A percentile compares a stretch with the other conserved stretches of the same genome.
Evolutionary conservation across 768 basidiomycete genomes (phyloP).

Genomic region (Hygrocybe coccinea): DNA sequence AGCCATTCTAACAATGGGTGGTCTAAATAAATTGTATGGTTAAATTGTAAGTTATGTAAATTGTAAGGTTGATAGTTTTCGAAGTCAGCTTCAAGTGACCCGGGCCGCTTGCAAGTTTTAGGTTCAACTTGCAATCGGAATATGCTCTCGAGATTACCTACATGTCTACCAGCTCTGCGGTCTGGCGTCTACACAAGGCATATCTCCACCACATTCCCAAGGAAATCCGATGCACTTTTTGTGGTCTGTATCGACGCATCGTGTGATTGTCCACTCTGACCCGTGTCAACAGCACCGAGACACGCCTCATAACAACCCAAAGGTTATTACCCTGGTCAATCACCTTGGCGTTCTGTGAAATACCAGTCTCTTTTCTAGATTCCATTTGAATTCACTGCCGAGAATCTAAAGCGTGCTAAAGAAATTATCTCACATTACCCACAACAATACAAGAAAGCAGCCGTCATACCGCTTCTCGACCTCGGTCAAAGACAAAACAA

Average conservation of each 20-base stretch:
- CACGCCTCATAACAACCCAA: slow-evolving; percentile 90
- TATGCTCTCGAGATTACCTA: slow-evolving; percentile 22
- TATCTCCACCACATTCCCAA: slow-evolving; percentile 41
- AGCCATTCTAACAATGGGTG: neutral
- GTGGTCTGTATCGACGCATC: slow-evolving; percentile 51
- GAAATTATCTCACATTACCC: slow-evolving; percentile 94
- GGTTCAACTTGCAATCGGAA: neutral
- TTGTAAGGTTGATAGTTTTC: too few species aligned
- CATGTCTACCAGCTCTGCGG: slow-evolving; percentile 24
- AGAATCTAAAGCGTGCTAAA: slow-evolving; percentile 79
- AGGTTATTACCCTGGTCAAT: slow-evolving; percentile 39
- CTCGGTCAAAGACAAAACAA: slow-evolving; percentile 97
- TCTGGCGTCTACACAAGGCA: slow-evolving; percentile 26
- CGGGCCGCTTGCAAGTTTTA: too few species aligned
- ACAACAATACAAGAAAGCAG: slow-evolving; percentile 97
- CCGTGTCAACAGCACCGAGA: slow-evolving; percentile 74
- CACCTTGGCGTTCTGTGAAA: slow-evolving; percentile 1
- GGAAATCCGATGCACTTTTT: slow-evolving; percentile 80
- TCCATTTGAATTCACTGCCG: slow-evolving; percentile 77
- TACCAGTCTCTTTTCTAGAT: slow-evolving; percentile 48
- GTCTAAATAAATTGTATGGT: neutral
- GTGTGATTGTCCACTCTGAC: slow-evolving; percentile 8
- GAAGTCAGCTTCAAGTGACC: too few species aligned
- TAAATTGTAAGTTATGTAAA: neutral
- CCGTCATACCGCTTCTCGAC: slow-evolving; percentile 93